Evolutionary conservation across 306 rosid species (phyloP).

Genomic region (Amphicarpaea edgeworthii): DNA sequence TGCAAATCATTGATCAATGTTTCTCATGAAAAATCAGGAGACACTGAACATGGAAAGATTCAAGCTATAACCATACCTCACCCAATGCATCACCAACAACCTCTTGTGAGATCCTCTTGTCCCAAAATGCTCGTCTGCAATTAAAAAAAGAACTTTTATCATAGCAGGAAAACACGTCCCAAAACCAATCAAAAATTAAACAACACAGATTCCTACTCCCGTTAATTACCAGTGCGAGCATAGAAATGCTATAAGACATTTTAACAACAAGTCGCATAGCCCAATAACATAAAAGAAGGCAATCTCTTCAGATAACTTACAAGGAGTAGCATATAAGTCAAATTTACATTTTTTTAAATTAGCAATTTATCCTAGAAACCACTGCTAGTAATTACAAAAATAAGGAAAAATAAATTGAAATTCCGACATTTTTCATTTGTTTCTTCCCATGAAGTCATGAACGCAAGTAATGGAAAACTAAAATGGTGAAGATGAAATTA

Average conservation of each 20-base stretch:
- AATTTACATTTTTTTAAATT: background rate
- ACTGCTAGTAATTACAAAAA: background rate
- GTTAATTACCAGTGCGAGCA: background rate
- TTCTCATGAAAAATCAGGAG: background rate
- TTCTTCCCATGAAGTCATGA: background rate
- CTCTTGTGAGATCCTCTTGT: conserved; percentile 54
- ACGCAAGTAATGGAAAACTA: background rate
- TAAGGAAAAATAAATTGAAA: background rate
- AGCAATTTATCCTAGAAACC: background rate
- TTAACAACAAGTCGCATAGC: background rate
- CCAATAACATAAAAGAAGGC: background rate
- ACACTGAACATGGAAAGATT: background rate
- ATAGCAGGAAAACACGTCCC: background rate
- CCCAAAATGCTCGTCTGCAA: conserved; percentile 54
- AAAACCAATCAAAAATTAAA: background rate
- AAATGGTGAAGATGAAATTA: conserved; percentile 21
- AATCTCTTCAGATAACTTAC: background rate
- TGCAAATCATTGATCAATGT: background rate
- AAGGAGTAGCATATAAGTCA: background rate
- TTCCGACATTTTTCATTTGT: background rate
- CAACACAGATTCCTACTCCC: background rate
- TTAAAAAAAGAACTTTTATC: background rate
- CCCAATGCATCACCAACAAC: conserved; percentile 54
- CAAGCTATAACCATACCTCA: conserved; percentile 37
- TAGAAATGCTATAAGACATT: background rate